Evolutionary conservation across 768 basidiomycete species (phyloP), one percentile per base, ranked within the genome.

Genomic region (Pleurotus ostreatus): DNA sequence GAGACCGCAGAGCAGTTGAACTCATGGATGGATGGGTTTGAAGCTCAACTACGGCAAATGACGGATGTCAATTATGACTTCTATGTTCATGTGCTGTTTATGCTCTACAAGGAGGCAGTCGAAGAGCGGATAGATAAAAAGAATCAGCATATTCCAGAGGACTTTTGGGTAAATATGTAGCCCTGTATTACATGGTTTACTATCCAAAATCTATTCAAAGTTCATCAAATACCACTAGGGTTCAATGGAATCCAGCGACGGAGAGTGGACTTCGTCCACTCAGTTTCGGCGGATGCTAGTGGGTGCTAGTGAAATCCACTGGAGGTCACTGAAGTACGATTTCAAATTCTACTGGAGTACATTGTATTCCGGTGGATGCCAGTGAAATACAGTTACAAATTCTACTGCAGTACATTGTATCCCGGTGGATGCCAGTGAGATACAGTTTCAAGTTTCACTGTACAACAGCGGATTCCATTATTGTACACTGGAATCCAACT

Each of bases 1-100:
- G 67, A 68, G 46, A 67, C 66, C 11, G 67, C 65, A 11, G 67
- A 68, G 39, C 64, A 68, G 46, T 55, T 65, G 30, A 65, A 65
- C 51, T 55, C 65, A 12, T 66, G 64, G 65, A 26, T 66, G 6
- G 56, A 55, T 55, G 49, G 62, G 4, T 66, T 60, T 53, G 62
- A 66, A 51, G 38, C 65, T 3, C 65, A 65, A 51, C 52, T 66
- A 7, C 39, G 57, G 3, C 62, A 64, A 34, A 66, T 65, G 65
- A 40, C 58, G 2, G 60, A 60, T 30, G 41, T 59, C 5, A 63
- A 57, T 46, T 66, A 60, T 41, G 61, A 62, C 52, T 58, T 66
- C 53, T 61, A 57, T 49, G 39, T 65, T 26, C 64, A 66, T 55
- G 45, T 44, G 6, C 22, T 63, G n/a, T 30, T 65, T 43, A 25